Evolutionary conservation across 306 rosid genomes (phyloP), one percentile per base, ranked within the genome.

Genomic region (Oxytropis ochrocephala): DNA sequence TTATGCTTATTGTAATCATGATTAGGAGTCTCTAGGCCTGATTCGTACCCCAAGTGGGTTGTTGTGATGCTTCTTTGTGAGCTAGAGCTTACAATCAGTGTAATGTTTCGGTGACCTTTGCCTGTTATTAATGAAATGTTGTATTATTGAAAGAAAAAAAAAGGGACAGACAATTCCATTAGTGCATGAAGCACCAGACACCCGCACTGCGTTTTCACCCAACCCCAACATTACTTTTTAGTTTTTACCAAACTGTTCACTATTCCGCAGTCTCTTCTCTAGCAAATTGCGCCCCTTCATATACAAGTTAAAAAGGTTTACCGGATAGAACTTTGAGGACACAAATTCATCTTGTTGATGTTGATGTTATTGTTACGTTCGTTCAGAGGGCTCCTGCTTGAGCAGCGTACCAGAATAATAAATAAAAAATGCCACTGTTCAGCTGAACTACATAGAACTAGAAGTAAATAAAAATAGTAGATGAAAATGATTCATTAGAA

Each of bases 401-500:
- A 47, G 72, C 41, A 36, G 33, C 46, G 2, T 11, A 41, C 18
- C 42, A 33, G 58, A 49, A 72, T 63, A 73, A 19, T 0, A 54
- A 44, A 42, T 10, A 11, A 12, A 7, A 35, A 6, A 68, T 5
- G 29, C 60, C 49, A 8, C 46, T 4, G 21, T 13, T 72, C 46
- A 41, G 43, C 53, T 53, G 53, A n/a, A 13, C 36, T 36, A n/a
- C 60, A 49, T n/a, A 33, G 11, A 18, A 18, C 7, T 24, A 27
- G 11, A 48, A 67, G 24, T 3, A 57, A 61, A 60, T 32, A 50
- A 17, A 62, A 39, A 36, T 50, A 52, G 43, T 11, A 13, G 50
- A 43, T 41, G 55, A 78, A 78, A 65, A 42, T 65, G 56, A 64
- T 47, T 54, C 32, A 39, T 5, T 13, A 55, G 16, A 18, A 24